Base-by-base conservation (phyloP, 768 basidiomycete genomes). In the Tubosaeta sp. region DNA sequence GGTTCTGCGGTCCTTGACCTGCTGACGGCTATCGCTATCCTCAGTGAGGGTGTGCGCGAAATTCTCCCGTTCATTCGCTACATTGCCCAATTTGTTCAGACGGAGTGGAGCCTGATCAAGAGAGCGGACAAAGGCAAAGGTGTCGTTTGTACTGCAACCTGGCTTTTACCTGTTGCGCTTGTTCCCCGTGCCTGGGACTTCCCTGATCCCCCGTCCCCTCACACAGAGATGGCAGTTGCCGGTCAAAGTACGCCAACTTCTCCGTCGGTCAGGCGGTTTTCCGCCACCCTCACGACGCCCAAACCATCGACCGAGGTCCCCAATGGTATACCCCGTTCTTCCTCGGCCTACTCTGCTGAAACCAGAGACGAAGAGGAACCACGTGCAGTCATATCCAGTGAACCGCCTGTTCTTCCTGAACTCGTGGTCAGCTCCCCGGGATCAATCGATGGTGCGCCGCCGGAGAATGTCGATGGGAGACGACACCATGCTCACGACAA, bases 141-240 rank as follows among this genome's bases (percentile, higher is more conserved):
- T 17, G 92, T 93, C 34, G 83, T 94, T 32, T 91, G 91, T 63
- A 86, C 89, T 45, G 86, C 91, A 6, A 95, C 91, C n/a, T 94
- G 91, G 87, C 78, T 91, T 46, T 80, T 91, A 77, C 90, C 89
- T 19, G 80, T 83, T 46, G 89, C 89, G 4, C 72, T 91, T 70
- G 81, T 86, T 44, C 84, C 89, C 37, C 84, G 85, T 25, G 72
- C 89, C 34, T 92, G 90, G 90, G 90, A 92, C 65, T 91, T 81
- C 54, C 52, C 82, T 49, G 73, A 83, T 33, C 66, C 72, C 6
- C 54, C 52, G 0, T 70, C 75, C 39, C 72, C 52, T 72, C 41
- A 66, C 68, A 22, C 51, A 35, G 62, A 65, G 50, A 27, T 29
- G 9, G 46, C 25, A 22, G 26, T 48, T n/a, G 48, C 42, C n/a